A percentile compares a stretch with the other conserved stretches of the same genome.
phyloP scores from a whole-genome alignment of 148 eudicot genomes.

The Rheum nobile region DNA sequence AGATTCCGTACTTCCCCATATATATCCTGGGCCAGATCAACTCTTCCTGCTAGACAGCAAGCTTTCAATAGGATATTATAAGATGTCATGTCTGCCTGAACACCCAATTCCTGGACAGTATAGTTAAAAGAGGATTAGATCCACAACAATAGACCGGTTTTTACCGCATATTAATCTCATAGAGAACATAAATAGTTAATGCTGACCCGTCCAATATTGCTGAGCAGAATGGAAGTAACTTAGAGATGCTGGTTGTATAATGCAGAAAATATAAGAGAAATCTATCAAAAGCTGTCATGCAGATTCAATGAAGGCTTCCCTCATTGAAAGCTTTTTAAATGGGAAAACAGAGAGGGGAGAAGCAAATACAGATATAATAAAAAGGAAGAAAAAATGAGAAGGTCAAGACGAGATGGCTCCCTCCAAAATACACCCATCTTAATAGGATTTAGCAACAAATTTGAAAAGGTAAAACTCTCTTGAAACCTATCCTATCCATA shows the following conservation, averaged over 20 bases:
- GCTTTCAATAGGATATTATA: conserved; percentile 89
- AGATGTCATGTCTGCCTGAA: conserved; percentile 68
- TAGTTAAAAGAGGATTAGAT: conserved; percentile 4
- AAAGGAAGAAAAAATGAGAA: not conserved
- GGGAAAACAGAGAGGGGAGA: not conserved
- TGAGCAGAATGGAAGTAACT: not conserved
- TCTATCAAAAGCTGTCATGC: not conserved
- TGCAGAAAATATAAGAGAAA: not conserved
- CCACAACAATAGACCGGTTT: not conserved
- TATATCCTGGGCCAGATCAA: conserved; percentile 84
- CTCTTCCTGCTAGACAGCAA: conserved; percentile 75
- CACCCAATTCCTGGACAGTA: conserved; percentile 47
- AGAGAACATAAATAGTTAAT: not conserved
- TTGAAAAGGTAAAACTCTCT: not conserved
- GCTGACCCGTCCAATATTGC: not conserved
- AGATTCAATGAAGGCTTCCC: not conserved
- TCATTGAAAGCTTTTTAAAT: not conserved
- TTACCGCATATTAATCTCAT: not conserved
- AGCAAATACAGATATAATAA: not conserved
- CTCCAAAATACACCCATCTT: not conserved
- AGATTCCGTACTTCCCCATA: conserved; percentile 50
- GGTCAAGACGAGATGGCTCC: not conserved
- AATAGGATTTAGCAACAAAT: not conserved
- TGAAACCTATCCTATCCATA: not conserved
- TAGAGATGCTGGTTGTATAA: not conserved